Conservation (phyloP, 2,329 filamentous ascomycete genomes). For the Hypocrella siamensis region DNA sequence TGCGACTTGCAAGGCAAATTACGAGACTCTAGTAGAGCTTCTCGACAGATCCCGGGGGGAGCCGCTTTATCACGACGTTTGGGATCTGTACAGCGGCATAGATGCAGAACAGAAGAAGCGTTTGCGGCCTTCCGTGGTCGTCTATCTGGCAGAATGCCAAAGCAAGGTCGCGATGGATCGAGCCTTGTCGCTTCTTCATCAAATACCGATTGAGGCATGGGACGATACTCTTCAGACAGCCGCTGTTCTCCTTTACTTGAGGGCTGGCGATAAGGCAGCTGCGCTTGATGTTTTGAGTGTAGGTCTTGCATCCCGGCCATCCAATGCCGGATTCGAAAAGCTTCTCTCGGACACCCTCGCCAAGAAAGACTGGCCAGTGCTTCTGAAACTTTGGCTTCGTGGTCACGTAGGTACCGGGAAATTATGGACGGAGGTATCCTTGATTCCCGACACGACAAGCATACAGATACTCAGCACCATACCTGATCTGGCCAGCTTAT, state of each 20-base stretch:
- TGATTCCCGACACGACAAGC: too few species aligned
- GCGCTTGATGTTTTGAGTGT: constrained; percentile 25
- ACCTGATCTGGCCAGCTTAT: constrained; percentile 13
- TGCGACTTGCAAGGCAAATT: neutral
- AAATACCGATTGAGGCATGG: constrained; percentile 21
- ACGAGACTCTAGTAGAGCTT: constrained; percentile 6
- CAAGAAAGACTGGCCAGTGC: constrained; percentile 17
- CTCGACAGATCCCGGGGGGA: constrained; percentile 11
- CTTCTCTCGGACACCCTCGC: constrained; percentile 25
- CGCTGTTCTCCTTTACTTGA: constrained; percentile 25
- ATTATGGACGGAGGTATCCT: too few species aligned
- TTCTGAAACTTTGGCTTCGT: constrained; percentile 20
- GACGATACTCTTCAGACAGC: constrained; percentile 21
- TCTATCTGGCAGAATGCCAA: constrained; percentile 25
- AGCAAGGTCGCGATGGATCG: constrained; percentile 28
- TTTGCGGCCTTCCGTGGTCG: constrained; percentile 18
- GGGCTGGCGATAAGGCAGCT: constrained; percentile 18
- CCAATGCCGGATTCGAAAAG: constrained; percentile 24
- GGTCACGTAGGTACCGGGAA: constrained; percentile 12
- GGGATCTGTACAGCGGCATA: constrained; percentile 25
- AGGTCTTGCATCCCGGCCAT: constrained; percentile 18
- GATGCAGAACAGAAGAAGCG: constrained; percentile 13
- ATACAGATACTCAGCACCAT: too few species aligned
- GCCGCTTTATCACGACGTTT: constrained; percentile 23
- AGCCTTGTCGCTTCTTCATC: constrained; percentile 26